phyloP scores from a whole-genome alignment of 345 rosid species.

The Eutrema japonicum region DNA sequence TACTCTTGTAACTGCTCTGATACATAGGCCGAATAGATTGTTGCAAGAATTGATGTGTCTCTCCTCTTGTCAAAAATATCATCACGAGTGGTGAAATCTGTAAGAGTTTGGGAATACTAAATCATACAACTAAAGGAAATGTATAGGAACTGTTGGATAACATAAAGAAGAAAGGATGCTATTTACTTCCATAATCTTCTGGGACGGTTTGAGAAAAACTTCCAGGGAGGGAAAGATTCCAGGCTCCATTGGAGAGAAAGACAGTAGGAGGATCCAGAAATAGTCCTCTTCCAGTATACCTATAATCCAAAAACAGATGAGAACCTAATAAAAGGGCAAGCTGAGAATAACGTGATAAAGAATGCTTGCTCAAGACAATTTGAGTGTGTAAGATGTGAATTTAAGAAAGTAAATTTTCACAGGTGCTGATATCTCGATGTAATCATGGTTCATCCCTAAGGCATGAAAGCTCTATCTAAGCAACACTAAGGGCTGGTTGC shows the following conservation, averaged over 20 bases:
- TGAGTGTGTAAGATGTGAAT: neutral
- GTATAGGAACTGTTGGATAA: neutral
- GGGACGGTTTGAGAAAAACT: conserved; percentile 43
- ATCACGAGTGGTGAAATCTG: conserved; percentile 71
- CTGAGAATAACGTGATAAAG: neutral
- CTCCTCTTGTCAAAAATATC: conserved; percentile 67
- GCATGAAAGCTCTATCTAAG: neutral
- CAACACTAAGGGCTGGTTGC: neutral
- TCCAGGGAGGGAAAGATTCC: conserved; percentile 76
- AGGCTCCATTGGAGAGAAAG: conserved; percentile 56
- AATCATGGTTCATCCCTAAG: conserved; percentile 6
- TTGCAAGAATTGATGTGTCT: conserved; percentile 67
- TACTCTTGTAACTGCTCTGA: conserved; percentile 52
- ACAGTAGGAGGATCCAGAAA: conserved; percentile 93
- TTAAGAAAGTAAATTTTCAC: neutral
- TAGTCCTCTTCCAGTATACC: conserved; percentile 95
- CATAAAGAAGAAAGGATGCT: conserved; percentile 12
- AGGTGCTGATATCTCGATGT: conserved; percentile 12
- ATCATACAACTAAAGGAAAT: conserved; percentile 2
- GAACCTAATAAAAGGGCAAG: neutral
- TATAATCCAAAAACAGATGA: conserved; percentile 35
- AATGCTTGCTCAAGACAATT: conserved; percentile 7
- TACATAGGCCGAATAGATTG: conserved; percentile 62
- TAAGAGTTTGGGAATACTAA: conserved; percentile 29
- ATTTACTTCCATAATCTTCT: conserved; percentile 53